Evolutionary conservation across 2,329 filamentous ascomycete species (phyloP).

Genomic region (Neofusicoccum kwambonambiense): DNA sequence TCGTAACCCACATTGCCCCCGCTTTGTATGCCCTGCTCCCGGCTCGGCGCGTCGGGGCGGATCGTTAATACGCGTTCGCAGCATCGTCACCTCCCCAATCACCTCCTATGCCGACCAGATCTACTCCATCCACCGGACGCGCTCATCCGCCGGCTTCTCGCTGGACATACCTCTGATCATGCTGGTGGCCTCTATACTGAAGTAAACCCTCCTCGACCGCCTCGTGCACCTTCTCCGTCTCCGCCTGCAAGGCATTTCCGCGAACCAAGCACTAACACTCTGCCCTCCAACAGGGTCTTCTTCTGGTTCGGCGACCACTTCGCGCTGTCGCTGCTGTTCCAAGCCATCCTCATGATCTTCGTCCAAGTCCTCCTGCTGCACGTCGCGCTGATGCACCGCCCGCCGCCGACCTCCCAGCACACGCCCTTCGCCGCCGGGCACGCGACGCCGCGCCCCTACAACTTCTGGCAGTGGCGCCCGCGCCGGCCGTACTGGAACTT

Average conservation of each 20-base stretch:
- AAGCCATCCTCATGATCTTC: slow-evolving; percentile 59
- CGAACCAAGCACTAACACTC: not conserved
- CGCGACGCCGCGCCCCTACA: slow-evolving; percentile 61
- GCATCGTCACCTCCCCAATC: slow-evolving; percentile 61
- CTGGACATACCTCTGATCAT: slow-evolving; percentile 67
- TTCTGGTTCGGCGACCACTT: slow-evolving; percentile 66
- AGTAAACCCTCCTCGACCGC: slow-evolving; percentile 41
- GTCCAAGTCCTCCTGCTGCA: slow-evolving; percentile 60
- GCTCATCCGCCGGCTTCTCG: slow-evolving; percentile 63
- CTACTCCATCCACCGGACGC: slow-evolving; percentile 60
- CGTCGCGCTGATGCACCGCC: slow-evolving; percentile 59
- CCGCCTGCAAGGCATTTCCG: slow-evolving; percentile 16
- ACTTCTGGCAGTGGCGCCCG: slow-evolving; percentile 81
- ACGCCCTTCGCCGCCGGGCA: slow-evolving; percentile 59
- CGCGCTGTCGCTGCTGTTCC: slow-evolving; percentile 57
- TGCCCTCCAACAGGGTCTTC: slow-evolving; percentile 49
- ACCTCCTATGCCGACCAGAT: slow-evolving; percentile 68
- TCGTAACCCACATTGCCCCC: slow-evolving; percentile 38
- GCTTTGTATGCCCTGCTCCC: slow-evolving; percentile 32
- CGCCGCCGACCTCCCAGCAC: slow-evolving; percentile 38
- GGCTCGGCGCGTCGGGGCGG: not conserved
- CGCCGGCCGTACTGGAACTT: slow-evolving; percentile 80
- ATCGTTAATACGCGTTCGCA: slow-evolving; percentile 25
- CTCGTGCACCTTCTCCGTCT: not conserved
- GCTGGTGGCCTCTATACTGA: slow-evolving; percentile 63